Conservation (phyloP, 2,329 filamentous ascomycete species). For the Xylaria sp. region DNA sequence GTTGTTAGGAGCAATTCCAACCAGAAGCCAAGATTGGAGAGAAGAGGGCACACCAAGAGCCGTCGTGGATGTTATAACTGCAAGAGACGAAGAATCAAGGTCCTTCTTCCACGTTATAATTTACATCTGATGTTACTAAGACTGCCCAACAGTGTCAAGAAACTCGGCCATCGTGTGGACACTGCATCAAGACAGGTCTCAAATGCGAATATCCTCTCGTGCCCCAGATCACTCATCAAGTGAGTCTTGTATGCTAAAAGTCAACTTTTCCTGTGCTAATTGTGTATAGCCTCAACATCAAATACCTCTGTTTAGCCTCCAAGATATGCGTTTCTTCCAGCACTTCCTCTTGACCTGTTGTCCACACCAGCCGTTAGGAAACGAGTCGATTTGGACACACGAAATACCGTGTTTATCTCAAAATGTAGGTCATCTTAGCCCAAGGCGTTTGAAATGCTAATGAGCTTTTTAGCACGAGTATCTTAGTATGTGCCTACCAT, state of each 20-base stretch:
- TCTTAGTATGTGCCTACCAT: conserved; percentile 38
- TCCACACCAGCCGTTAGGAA: conserved; percentile 72
- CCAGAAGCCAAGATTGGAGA: conserved; percentile 59
- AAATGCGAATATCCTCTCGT: conserved; percentile 70
- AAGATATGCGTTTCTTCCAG: conserved; percentile 77
- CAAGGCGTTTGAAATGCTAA: conserved; percentile 23
- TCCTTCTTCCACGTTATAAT: conserved; percentile 41
- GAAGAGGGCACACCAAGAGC: conserved; percentile 74
- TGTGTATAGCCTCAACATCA: conserved; percentile 63
- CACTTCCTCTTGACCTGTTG: conserved; percentile 72
- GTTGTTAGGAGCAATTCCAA: conserved; percentile 27
- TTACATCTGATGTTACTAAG: conserved; percentile 19
- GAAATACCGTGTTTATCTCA: conserved; percentile 75
- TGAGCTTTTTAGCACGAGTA: conserved; percentile 42
- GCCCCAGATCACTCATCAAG: conserved; percentile 64
- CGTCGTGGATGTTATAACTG: conserved; percentile 74
- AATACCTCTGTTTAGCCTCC: conserved; percentile 68
- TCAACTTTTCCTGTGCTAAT: conserved; percentile 35
- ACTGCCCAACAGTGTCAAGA: conserved; percentile 67
- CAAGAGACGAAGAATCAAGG: conserved; percentile 74
- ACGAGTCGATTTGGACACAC: conserved; percentile 74
- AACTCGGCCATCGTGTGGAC: conserved; percentile 70
- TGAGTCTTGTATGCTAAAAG: conserved; percentile 40
- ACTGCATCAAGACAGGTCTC: conserved; percentile 71
- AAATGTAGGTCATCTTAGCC: conserved; percentile 58